phyloP scores from a whole-genome alignment of 257 asterid genomes.

The Nicotiana paniculata region DNA sequence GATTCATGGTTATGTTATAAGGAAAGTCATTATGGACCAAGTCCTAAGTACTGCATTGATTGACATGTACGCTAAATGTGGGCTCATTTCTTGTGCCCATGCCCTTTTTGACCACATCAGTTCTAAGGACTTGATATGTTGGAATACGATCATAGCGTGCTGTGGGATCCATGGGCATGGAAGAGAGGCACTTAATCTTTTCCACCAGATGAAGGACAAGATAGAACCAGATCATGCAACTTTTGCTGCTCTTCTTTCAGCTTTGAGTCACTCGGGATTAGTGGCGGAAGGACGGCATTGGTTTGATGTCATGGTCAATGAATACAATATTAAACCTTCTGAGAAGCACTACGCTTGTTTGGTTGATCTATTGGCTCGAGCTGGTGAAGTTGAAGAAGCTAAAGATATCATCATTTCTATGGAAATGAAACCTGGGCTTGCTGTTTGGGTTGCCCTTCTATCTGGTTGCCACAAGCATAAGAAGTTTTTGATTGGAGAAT shows the following conservation, averaged over 20 bases:
- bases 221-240: conserved; percentile 68
- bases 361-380: conserved; percentile 79
- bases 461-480: conserved; percentile 73
- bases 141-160: conserved; percentile 70
- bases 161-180: conserved; percentile 77
- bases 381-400: conserved; percentile 74
- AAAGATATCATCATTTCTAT: conserved; percentile 34
- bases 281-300: conserved; percentile 60
- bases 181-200: conserved; percentile 47
- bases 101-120: conserved; percentile 32
- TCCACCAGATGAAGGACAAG: conserved; percentile 41
- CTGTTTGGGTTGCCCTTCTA: conserved; percentile 79
- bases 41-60: conserved; percentile 57
- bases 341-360: conserved; percentile 74
- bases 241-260: conserved; percentile 79
- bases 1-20: conserved; percentile 47
- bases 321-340: conserved; percentile 51
- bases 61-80: conserved; percentile 84
- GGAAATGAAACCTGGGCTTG: conserved; percentile 42
- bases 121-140: conserved; percentile 46
- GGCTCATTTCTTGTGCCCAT: conserved; percentile 44
- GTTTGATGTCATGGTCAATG: conserved; percentile 53
- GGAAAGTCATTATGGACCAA: conserved; percentile 39
- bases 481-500: conserved; percentile 45
- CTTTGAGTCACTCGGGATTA: conserved; percentile 70